Evolutionary conservation across 2,329 filamentous ascomycete species (phyloP), one percentile per base, ranked within the genome.

Genomic region (Diaporthe destruens): DNA sequence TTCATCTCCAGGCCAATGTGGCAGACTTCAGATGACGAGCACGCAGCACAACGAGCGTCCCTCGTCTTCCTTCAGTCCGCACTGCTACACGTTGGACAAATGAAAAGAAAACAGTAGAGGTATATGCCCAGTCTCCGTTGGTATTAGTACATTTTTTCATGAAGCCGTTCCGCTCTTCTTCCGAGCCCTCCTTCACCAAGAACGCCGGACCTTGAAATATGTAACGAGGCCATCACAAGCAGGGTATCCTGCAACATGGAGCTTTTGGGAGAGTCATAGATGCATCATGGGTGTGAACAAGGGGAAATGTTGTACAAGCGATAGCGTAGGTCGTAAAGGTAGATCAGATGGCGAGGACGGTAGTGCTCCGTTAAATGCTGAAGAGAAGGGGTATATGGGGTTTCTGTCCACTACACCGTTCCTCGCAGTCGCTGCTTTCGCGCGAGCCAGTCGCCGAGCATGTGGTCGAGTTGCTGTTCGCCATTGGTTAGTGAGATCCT

Each of bases 381-480:
- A 20, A 66, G 55, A 53, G 63, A 51, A 53, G 53, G 66, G 65
- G 66, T 63, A 72, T 74, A 59, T 72, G 55, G 61, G 11, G 34
- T 53, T 42, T 70, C 3, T 54, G 16, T 29, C 44, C 56, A 67
- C 79, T 77, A 89, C 69, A 87, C 79, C 23, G 83, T 81, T 63
- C 87, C 85, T 83, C 90, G 81, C 79, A 88, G 77, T 84, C 92
- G 84, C 86, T 91, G 86, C 85, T 94, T 87, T 80, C 92, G 85
- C 80, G 93, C 87, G 78, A 97, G 86, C 92, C 94, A 95, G 78
- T 94, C 91, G 76, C 92, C 92, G 56, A 98, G 88, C 89, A 98
- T 91, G 25, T 93, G 90, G 83, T 99, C 96, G 76, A 98, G 88
- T 87, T 96, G 92, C 84, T 92, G 76, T 47, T 23, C 18, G 69